A percentile compares a stretch with the other conserved stretches of the same genome.
These are phyloP conservation scores for Populus hybrid DNA, from an alignment of 441 rosid species.

Conservation along the genomic window DNA sequence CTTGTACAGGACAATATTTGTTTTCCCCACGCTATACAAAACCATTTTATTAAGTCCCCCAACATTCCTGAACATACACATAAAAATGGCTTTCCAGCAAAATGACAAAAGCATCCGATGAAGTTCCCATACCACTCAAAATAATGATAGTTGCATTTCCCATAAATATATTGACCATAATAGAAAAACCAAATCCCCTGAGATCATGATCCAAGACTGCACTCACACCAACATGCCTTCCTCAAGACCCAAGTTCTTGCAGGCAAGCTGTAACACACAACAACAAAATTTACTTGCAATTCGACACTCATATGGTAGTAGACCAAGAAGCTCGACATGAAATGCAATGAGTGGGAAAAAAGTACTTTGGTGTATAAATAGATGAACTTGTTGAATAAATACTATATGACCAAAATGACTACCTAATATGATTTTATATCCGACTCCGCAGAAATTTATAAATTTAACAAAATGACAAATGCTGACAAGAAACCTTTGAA, in stretches of 20 bases:
- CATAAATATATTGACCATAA: slow-evolving; percentile 29
- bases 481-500: neutral
- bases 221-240: slow-evolving; percentile 55
- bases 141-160: slow-evolving; percentile 28
- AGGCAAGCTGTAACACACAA: slow-evolving; percentile 77
- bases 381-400: neutral
- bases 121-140: slow-evolving; percentile 26
- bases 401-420: neutral
- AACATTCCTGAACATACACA: slow-evolving; percentile 23
- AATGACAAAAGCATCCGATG: slow-evolving; percentile 25
- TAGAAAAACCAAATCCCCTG: slow-evolving; percentile 26
- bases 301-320: slow-evolving; percentile 37
- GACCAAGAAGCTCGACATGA: slow-evolving; percentile 35
- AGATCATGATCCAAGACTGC: slow-evolving; percentile 41
- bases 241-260: slow-evolving; percentile 67
- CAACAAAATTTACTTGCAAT: slow-evolving; percentile 50
- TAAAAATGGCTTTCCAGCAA: slow-evolving; percentile 21
- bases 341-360: slow-evolving; percentile 15
- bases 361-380: neutral
- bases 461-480: neutral
- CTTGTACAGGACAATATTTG: slow-evolving; percentile 8
- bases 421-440: neutral
- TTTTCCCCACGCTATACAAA: slow-evolving; percentile 7
- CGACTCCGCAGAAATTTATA: neutral
- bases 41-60: slow-evolving; percentile 5